Evolutionary conservation across 2,329 filamentous ascomycete genomes (phyloP).

Genomic region (Tolypocladium endophyticum): DNA sequence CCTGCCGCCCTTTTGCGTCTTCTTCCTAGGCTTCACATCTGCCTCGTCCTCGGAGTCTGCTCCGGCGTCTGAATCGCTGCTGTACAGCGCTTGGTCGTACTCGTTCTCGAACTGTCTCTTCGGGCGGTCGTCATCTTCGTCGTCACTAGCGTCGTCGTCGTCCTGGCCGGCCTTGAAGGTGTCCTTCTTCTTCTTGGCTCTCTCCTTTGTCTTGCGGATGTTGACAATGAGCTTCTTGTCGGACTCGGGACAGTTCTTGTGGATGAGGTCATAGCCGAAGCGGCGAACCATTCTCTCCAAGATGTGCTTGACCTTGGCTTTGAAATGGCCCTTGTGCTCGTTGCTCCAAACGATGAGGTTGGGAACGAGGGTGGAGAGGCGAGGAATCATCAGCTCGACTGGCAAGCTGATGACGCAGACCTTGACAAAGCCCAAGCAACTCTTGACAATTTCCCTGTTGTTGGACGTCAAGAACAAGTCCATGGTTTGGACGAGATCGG

Average conservation of each 20-base stretch:
- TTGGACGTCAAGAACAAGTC: slow-evolving; percentile 93
- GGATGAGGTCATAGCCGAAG: slow-evolving; percentile 74
- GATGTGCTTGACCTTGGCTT: slow-evolving; percentile 96
- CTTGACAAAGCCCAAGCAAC: slow-evolving; percentile 92
- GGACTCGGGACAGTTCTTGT: slow-evolving; percentile 69
- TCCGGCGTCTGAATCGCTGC: slow-evolving; percentile 54
- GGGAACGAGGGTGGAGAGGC: slow-evolving; percentile 68
- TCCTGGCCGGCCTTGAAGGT: slow-evolving; percentile 46
- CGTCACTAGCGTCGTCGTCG: slow-evolving; percentile 43
- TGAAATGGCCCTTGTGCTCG: slow-evolving; percentile 96
- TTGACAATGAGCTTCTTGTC: slow-evolving; percentile 88
- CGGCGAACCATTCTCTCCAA: slow-evolving; percentile 86
- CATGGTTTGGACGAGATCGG: slow-evolving; percentile 86
- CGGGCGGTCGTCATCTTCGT: slow-evolving; percentile 34
- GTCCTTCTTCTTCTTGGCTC: slow-evolving; percentile 82
- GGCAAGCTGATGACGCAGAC: slow-evolving; percentile 84
- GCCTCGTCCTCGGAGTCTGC: slow-evolving; percentile 46
- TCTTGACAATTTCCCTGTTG: slow-evolving; percentile 93
- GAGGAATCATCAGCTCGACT: slow-evolving; percentile 64
- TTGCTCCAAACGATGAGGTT: slow-evolving; percentile 94
- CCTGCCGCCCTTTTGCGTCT: slow-evolving; percentile 50
- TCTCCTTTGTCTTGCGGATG: slow-evolving; percentile 89
- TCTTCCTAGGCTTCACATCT: slow-evolving; percentile 30
- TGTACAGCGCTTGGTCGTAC: slow-evolving; percentile 93
- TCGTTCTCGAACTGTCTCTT: slow-evolving; percentile 72